These are phyloP conservation scores for Scheffersomyces illinoinensis DNA, from an alignment of 1,139 yeast species.

Conservation along the genomic window DNA sequence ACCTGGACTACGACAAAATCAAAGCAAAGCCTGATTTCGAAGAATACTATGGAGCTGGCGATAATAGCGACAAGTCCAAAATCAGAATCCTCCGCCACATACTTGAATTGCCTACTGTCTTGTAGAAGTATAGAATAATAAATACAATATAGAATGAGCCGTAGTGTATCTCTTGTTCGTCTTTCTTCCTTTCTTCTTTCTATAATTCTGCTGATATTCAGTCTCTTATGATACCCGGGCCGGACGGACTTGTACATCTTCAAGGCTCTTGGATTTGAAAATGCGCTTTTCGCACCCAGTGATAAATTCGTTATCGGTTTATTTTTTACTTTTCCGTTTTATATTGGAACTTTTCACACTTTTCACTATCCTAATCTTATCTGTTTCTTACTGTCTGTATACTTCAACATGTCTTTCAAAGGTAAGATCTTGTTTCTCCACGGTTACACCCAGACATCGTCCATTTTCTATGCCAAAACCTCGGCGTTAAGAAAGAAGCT, in stretches of 20 bases:
- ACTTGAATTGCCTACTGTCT: conserved; percentile 24
- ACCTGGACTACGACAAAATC: conserved; percentile 39
- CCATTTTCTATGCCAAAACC: conserved; percentile 48
- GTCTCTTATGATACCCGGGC: too few relatives aligned
- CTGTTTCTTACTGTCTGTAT: background rate
- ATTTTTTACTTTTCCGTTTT: too few relatives aligned
- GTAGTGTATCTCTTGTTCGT: background rate
- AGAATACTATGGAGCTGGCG: conserved; percentile 38
- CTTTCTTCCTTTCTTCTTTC: background rate
- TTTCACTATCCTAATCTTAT: background rate
- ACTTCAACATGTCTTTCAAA: background rate
- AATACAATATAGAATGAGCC: background rate
- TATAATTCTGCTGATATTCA: too few relatives aligned
- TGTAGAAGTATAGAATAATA: conserved; percentile 6
- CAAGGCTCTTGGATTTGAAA: background rate
- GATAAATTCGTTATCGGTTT: background rate
- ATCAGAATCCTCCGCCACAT: conserved; percentile 35
- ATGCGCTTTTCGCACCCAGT: background rate
- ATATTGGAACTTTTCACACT: too few relatives aligned
- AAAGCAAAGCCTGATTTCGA: conserved; percentile 28
- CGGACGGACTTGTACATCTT: too few relatives aligned
- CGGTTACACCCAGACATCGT: conserved; percentile 46
- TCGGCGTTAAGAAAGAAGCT: conserved; percentile 45
- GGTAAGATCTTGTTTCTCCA: conserved; percentile 41
- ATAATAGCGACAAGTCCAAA: conserved; percentile 24